A percentile compares a stretch with the other conserved stretches of the same genome.
phyloP scores from a whole-genome alignment of 345 rosid species.

The Lumnitzera littorea region DNA sequence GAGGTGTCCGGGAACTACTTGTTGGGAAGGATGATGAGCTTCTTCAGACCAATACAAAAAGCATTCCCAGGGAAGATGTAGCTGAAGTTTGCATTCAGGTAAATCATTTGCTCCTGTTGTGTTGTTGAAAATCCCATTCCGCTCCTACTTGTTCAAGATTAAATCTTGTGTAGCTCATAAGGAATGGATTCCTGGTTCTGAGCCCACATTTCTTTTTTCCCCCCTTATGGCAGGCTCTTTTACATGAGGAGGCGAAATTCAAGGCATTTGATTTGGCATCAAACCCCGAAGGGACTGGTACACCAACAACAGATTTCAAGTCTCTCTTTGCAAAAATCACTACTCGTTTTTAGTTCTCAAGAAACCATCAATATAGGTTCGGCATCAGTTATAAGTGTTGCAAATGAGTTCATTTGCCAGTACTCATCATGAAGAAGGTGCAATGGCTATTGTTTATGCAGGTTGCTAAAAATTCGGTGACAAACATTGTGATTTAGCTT shows the following conservation, averaged over 20 bases:
- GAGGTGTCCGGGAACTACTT: conserved; percentile 72
- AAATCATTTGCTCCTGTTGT: conserved; percentile 5
- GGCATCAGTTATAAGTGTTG: no score
- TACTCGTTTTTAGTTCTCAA: conserved; percentile 39
- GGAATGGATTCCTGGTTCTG: neutral
- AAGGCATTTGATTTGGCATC: conserved; percentile 95
- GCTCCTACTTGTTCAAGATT: neutral
- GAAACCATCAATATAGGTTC: no score
- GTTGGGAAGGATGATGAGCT: conserved; percentile 92
- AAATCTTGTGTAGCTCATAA: neutral
- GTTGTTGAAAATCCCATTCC: neutral
- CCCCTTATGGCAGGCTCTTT: conserved; percentile 47
- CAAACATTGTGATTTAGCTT: no score
- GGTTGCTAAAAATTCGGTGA: no score
- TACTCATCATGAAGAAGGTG: no score
- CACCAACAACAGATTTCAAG: conserved; percentile 84
- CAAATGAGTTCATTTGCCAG: no score
- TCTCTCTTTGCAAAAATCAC: conserved; percentile 65
- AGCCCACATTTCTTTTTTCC: neutral
- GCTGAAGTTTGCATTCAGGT: conserved; percentile 92
- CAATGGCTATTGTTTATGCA: no score
- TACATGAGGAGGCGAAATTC: conserved; percentile 60
- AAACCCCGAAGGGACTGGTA: conserved; percentile 74
- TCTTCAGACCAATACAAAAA: conserved; percentile 75
- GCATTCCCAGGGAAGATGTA: conserved; percentile 73